Conservation (phyloP, 192 early-diverging fungal genomes). For the Kickxella alabastrina region DNA sequence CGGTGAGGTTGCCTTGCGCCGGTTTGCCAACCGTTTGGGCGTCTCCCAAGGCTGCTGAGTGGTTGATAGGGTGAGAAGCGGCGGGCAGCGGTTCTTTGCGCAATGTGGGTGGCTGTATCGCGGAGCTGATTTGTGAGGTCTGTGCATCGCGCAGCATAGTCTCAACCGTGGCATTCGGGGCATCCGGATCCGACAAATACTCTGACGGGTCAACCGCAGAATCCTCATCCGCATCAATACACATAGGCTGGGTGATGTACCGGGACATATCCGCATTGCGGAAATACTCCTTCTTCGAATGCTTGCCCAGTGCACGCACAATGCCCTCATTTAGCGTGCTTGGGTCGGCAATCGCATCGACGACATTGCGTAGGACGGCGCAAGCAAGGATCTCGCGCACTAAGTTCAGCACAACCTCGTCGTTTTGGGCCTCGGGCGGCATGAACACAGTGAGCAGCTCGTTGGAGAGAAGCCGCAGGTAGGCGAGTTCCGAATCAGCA, state of each 20-base stretch:
- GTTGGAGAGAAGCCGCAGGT: conserved; percentile 36
- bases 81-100: not conserved
- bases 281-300: conserved; percentile 44
- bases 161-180: conserved; percentile 27
- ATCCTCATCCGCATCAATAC: conserved; percentile 25
- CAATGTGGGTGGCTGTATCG: conserved; percentile 2
- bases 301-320: conserved; percentile 31
- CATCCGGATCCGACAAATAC: not conserved
- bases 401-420: conserved; percentile 39
- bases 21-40: not conserved
- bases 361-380: conserved; percentile 48
- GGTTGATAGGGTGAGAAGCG: not conserved
- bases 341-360: conserved; percentile 39
- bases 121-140: conserved; percentile 15
- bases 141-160: conserved; percentile 49
- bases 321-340: conserved; percentile 49
- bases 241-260: conserved; percentile 35
- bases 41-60: not conserved
- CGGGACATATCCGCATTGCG: conserved; percentile 39
- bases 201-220: not conserved
- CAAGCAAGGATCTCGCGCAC: conserved; percentile 48
- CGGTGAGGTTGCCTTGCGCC: conserved; percentile 2
- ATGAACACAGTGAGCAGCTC: conserved; percentile 42
- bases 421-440: conserved; percentile 40
- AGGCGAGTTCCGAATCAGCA: conserved; percentile 46